phyloP scores from a whole-genome alignment of 345 rosid species.

The Gossypium rotundifolium region DNA sequence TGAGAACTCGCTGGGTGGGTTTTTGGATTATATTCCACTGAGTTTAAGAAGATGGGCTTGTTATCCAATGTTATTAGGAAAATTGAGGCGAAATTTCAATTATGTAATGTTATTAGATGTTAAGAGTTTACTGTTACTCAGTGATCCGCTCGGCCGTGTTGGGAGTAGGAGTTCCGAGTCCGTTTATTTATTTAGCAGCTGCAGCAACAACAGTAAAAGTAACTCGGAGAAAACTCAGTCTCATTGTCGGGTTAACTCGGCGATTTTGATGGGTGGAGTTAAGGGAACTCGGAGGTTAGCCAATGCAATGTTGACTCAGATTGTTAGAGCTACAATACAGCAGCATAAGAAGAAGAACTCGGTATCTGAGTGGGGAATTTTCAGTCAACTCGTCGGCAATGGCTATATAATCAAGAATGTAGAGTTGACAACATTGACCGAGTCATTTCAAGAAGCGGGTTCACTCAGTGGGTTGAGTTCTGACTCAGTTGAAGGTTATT shows the following conservation, averaged over 20 bases:
- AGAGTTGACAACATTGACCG: slow-evolving; percentile 30
- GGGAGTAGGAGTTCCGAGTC: slow-evolving; percentile 57
- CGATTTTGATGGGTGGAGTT: slow-evolving; percentile 60
- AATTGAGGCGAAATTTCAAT: slow-evolving; percentile 63
- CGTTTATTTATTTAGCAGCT: slow-evolving; percentile 25
- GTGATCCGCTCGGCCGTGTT: slow-evolving; percentile 65
- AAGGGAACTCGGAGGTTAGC: slow-evolving; percentile 57
- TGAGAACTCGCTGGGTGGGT: slow-evolving; percentile 76
- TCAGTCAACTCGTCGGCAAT: slow-evolving; percentile 62
- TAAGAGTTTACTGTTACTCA: slow-evolving; percentile 36
- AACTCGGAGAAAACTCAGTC: slow-evolving; percentile 30
- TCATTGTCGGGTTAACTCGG: slow-evolving; percentile 35
- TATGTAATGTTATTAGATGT: slow-evolving; percentile 59
- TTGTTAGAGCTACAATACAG: slow-evolving; percentile 51
- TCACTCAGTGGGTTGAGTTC: slow-evolving; percentile 31
- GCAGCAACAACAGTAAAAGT: slow-evolving; percentile 23
- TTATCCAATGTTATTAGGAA: slow-evolving; percentile 81
- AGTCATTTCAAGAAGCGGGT: slow-evolving; percentile 46
- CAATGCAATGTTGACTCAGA: slow-evolving; percentile 53
- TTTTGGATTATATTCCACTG: slow-evolving; percentile 60
- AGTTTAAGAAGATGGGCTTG: slow-evolving; percentile 77
- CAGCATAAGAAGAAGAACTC: slow-evolving; percentile 39
- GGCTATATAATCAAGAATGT: slow-evolving; percentile 40
- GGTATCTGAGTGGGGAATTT: slow-evolving; percentile 44
- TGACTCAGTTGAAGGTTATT: slow-evolving; percentile 18